A percentile compares a stretch with the other conserved stretches of the same genome.
Conservation (phyloP, 1,284 basidiomycete species). For the Malassezia caprae region DNA sequence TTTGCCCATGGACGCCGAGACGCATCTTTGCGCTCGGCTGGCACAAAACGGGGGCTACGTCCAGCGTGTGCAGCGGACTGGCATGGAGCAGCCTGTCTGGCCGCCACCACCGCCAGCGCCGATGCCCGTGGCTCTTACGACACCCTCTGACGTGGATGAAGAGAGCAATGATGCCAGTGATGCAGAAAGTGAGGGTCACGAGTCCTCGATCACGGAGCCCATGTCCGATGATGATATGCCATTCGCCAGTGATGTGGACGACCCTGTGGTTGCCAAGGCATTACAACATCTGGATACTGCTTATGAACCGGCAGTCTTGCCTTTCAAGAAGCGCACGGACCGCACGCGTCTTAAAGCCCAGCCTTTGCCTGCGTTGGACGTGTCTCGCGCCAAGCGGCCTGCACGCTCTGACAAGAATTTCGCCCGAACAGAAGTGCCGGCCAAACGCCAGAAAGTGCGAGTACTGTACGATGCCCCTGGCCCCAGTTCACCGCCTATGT, state of each 20-base stretch:
- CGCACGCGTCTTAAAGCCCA: slow-evolving; percentile 38
- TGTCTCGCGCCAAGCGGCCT: slow-evolving; percentile 8
- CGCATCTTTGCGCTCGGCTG: slow-evolving; percentile 3
- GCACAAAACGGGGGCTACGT: slow-evolving; percentile 9
- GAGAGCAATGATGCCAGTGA: not conserved
- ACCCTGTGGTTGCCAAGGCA: slow-evolving; percentile 35
- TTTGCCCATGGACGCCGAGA: slow-evolving; percentile 15
- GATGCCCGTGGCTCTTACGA: not conserved
- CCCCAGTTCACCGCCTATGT: slow-evolving; percentile 22
- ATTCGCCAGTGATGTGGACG: slow-evolving; percentile 19
- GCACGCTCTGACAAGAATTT: slow-evolving; percentile 2
- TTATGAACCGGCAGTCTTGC: slow-evolving; percentile 16
- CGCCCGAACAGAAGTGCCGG: not conserved
- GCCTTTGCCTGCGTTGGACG: slow-evolving; percentile 16
- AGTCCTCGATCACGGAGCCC: slow-evolving; percentile 4
- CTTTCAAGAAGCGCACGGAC: slow-evolving; percentile 39
- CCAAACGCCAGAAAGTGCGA: slow-evolving; percentile 24
- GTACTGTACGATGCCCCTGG: slow-evolving; percentile 17
- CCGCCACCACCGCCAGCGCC: not conserved
- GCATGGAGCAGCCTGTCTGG: not conserved
- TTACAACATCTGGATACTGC: slow-evolving; percentile 14
- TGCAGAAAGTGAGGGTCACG: slow-evolving; percentile 9
- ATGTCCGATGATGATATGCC: not conserved
- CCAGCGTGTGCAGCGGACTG: not conserved
- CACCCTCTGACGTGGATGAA: not conserved